A percentile compares a stretch with the other conserved stretches of the same genome.
phyloP scores from a whole-genome alignment of 768 basidiomycete species.

The Tulasnella sp. region DNA sequence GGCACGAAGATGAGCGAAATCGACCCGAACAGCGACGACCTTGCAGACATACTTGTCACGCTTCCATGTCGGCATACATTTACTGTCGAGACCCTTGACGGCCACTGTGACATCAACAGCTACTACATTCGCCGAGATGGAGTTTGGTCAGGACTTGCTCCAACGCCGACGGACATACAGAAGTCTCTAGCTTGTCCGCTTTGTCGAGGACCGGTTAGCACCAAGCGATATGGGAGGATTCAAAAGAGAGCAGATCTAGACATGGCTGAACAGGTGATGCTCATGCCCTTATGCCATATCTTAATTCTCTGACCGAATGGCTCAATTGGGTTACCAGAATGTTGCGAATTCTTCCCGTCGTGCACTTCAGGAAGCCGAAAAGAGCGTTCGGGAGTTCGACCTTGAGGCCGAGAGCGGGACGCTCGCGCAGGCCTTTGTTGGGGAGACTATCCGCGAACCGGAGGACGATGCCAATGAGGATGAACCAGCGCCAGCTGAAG shows the following conservation, averaged over 20 bases:
- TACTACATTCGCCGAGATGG: slow-evolving; percentile 42
- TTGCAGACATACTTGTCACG: slow-evolving; percentile 51
- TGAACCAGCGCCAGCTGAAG: background rate
- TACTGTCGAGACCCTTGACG: slow-evolving; percentile 67
- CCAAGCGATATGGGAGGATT: slow-evolving; percentile 52
- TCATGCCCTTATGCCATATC: too few relatives aligned
- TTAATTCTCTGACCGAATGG: background rate
- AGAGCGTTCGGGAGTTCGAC: background rate
- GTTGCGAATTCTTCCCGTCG: slow-evolving; percentile 8
- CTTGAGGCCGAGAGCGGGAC: background rate
- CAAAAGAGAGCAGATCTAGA: slow-evolving; percentile 57
- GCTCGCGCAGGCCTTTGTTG: background rate
- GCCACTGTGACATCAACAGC: slow-evolving; percentile 42
- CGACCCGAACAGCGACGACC: slow-evolving; percentile 27
- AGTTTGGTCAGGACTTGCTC: slow-evolving; percentile 38
- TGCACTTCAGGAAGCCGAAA: background rate
- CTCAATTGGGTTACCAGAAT: background rate
- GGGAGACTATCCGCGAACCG: background rate
- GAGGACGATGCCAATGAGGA: background rate
- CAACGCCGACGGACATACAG: slow-evolving; percentile 37
- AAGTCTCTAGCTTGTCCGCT: slow-evolving; percentile 52
- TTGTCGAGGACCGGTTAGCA: slow-evolving; percentile 50
- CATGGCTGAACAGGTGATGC: slow-evolving; percentile 44
- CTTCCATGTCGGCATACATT: slow-evolving; percentile 57
- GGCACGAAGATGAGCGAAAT: slow-evolving; percentile 43